Base-by-base conservation (phyloP, 169 alveolate species). In the Babesia caballi region DNA sequence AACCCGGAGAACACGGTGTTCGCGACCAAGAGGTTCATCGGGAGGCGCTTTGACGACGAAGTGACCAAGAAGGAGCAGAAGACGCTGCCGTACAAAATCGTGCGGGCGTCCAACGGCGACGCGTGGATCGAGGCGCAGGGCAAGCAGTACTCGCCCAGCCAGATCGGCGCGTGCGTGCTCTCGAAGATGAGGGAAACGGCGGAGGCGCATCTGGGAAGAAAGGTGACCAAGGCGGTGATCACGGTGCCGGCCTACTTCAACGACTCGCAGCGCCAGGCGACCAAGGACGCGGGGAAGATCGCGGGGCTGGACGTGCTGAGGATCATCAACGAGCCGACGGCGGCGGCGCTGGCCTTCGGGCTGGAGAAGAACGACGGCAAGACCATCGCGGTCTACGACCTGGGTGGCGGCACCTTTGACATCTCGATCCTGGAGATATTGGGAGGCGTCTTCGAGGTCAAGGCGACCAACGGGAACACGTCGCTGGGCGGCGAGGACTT, bases 271-370 rank as follows among this genome's bases (percentile, higher is more conserved):
- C 92, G 98, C 81, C 97, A 96, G 89, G 98, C 98, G 36, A 96
- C 99, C 14, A 96, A 95, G 83, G 98, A 96, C 83, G 98, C 98
- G 8, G 99, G 98, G 28, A 91, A 92, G 65, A 96, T 96, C 66
- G 97, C 99, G 15, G 98, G 98, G 19, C 88, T 96, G 47, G 96
- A 94, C 36, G 99, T 84, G 15, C 76, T 93, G 69, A 93, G 99
- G 68, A 98, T 97, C 82, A 97, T 98, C 77, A 98, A 98, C 91
- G 99, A 98, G 90, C 99, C 99, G 28, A 97, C 99, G 2, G 99
- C 99, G 25, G 99, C 99, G 41, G 99, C 99, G 1, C 87, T 97
- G 74, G 99, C 99, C 15, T 97, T 94, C 85, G 99, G 99, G 33
- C 88, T 96, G 72, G 99, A 98, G 67, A 96, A 96, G 91, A 95